A percentile compares a stretch with the other conserved stretches of the same genome.
These are phyloP conservation scores for Trichosporon sp. DNA, from an alignment of 1,284 basidiomycete species.

Conservation along the genomic window DNA sequence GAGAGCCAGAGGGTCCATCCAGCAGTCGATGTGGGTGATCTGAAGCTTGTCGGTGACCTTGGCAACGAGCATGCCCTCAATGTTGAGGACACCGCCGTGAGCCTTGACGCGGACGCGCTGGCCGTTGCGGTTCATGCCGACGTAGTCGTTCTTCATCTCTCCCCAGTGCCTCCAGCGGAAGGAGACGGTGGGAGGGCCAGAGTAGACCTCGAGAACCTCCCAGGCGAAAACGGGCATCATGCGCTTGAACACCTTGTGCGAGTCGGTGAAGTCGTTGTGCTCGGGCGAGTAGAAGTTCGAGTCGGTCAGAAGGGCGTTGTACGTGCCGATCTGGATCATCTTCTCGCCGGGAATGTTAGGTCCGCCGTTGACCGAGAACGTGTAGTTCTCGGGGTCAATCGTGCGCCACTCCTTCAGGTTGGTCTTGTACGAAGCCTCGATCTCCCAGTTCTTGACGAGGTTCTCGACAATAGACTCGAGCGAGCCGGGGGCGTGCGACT, in stretches of 20 bases:
- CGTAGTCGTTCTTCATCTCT: constrained; percentile 20
- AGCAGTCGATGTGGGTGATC: constrained; percentile 13
- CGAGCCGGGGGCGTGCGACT: constrained; percentile 12
- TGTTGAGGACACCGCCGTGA: constrained; percentile 10
- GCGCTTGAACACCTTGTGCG: constrained; percentile 20
- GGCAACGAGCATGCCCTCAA: constrained; percentile 15
- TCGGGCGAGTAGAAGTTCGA: constrained; percentile 13
- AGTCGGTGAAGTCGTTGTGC: constrained; percentile 12
- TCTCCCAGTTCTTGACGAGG: constrained; percentile 23
- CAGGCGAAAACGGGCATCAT: constrained; percentile 20
- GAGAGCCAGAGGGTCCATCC: constrained; percentile 15
- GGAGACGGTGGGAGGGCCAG: constrained; percentile 14
- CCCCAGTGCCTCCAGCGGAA: constrained; percentile 20
- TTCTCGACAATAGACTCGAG: constrained; percentile 16
- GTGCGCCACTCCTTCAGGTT: constrained; percentile 17
- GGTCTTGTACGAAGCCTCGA: constrained; percentile 21
- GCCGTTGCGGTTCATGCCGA: constrained; percentile 15
- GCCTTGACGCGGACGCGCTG: constrained; percentile 19
- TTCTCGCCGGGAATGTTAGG: constrained; percentile 6
- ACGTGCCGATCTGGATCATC: constrained; percentile 16
- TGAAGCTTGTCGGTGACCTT: constrained; percentile 18
- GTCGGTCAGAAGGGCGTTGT: constrained; percentile 15
- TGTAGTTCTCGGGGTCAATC: constrained; percentile 14
- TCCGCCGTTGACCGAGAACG: constrained; percentile 15
- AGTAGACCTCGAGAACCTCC: constrained; percentile 20